Percentiles rank a stretch among this genome's conserved stretches.
Conservation (phyloP, 768 basidiomycete genomes). For the Cystofilobasidium ferigula region DNA sequence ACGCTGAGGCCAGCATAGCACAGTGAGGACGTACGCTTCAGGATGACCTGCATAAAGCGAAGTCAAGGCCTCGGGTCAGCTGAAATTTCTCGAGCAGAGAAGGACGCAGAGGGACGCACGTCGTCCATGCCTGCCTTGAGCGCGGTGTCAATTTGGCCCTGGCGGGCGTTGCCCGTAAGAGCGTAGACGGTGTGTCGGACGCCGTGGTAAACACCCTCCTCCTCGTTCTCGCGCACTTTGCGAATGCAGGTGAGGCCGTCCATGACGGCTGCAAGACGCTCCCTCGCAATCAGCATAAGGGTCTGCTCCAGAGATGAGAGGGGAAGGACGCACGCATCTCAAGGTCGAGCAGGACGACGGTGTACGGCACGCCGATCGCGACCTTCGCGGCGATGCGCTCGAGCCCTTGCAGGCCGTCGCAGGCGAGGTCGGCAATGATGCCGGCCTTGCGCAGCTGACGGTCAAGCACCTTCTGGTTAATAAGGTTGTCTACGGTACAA, state of each 20-base stretch:
- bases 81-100: neutral
- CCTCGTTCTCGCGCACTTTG: constrained; percentile 25
- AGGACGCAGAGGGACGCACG: neutral
- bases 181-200: neutral
- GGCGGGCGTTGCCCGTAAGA: constrained; percentile 4
- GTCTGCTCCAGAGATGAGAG: neutral
- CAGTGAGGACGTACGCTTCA: neutral
- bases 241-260: constrained; percentile 28
- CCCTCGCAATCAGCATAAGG: neutral
- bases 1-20: neutral
- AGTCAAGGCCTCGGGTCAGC: neutral
- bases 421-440: constrained; percentile 12
- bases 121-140: neutral
- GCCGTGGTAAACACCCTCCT: constrained; percentile 1
- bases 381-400: neutral
- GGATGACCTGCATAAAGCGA: neutral
- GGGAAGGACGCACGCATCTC: neutral
- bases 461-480: constrained; percentile 21
- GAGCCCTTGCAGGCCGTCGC: constrained; percentile 9
- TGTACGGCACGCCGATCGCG: neutral
- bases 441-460: constrained; percentile 19
- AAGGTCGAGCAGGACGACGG: constrained; percentile 15
- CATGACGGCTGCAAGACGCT: constrained; percentile 24
- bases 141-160: neutral
- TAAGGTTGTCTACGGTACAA: constrained; percentile 13